phyloP scores from a whole-genome alignment of 768 basidiomycete genomes.

The Lentinula lateritia region DNA sequence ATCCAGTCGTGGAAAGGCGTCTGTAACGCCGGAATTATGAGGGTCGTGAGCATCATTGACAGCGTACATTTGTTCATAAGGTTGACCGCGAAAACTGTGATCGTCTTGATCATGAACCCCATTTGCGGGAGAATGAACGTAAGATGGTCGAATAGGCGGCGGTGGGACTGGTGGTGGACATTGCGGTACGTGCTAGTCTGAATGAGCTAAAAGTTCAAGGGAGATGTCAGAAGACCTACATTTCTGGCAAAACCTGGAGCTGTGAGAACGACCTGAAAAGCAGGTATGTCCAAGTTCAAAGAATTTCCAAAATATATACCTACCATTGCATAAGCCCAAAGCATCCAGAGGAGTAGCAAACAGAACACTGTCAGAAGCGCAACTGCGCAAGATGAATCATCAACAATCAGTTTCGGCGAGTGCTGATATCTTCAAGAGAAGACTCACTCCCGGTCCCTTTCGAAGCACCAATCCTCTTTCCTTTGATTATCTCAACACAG shows the following conservation, averaged over 20 bases:
- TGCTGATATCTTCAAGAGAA: constrained; percentile 13
- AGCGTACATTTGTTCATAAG: constrained; percentile 31
- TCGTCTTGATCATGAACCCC: constrained; percentile 14
- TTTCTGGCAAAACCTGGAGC: constrained; percentile 66
- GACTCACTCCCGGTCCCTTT: constrained; percentile 64
- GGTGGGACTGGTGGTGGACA: constrained; percentile 7
- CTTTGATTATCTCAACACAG: constrained; percentile 64
- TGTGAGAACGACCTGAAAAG: constrained; percentile 52
- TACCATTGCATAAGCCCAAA: constrained; percentile 79
- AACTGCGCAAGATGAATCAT: constrained; percentile 36
- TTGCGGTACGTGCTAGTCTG: constrained; percentile 20
- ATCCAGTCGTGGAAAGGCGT: constrained; percentile 9
- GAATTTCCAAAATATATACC: constrained; percentile 12
- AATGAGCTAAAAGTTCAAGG: neutral
- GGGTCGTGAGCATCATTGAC: neutral
- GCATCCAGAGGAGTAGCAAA: constrained; percentile 60
- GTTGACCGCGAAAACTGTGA: constrained; percentile 37
- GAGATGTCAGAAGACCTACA: constrained; percentile 32
- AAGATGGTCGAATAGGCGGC: constrained; percentile 5
- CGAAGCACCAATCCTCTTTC: constrained; percentile 38
- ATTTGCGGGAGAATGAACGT: neutral
- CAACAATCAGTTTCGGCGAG: neutral
- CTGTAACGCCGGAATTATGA: constrained; percentile 6
- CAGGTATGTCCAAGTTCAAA: neutral
- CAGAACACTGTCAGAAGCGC: constrained; percentile 59